Evolutionary conservation across 1,284 basidiomycete genomes (phyloP), one percentile per base, ranked within the genome.

Genomic region (Sphaerobolus stellatus): DNA sequence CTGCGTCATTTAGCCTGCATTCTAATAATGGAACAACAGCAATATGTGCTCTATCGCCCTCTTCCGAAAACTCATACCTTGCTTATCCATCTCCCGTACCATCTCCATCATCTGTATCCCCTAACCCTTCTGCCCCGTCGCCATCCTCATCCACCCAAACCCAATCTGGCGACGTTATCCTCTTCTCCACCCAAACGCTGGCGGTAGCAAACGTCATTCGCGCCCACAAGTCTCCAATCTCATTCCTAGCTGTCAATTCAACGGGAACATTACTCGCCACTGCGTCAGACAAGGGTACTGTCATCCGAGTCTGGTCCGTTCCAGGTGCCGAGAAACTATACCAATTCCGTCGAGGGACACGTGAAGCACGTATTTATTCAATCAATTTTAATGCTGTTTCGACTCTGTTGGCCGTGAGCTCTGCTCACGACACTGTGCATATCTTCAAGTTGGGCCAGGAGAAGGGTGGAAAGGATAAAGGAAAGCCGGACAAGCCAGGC

Each of bases 1-100:
- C 18, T 53, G 13, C 31, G 48, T 20, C 22, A 20, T 54, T 45
- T n/a, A 38, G 5, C n/a, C 31, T 40, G 5, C 2, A 1, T 54
- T 18, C 49, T 57, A 51, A 59, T 51, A 47, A 40, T 29, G 46
- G 16, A 47, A 52, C n/a, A 30, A 24, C 64, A 95, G 94, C 94
- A 24, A 94, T 99, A 64, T 95, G 94, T 68, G 91, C 95, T 0
- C 83, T 99, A 9, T 94, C 94, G 0, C 93, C 96, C 0, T 92
- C 90, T n/a, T 88, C 93, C n/a, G 95, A 98, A 56, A 88, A 85
- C 63, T 95, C 93, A 25, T 98, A 92, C 73, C 86, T 99, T 54
- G 96, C 94, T 24, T 99, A 98, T 70, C 95, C 97, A 0, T 93
- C 93, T 0, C 94, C 94, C 0, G 86, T 97, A 0, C 93, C 95